Conservation (phyloP, 2,329 filamentous ascomycete species). For the Thermochaetoides dissita region DNA sequence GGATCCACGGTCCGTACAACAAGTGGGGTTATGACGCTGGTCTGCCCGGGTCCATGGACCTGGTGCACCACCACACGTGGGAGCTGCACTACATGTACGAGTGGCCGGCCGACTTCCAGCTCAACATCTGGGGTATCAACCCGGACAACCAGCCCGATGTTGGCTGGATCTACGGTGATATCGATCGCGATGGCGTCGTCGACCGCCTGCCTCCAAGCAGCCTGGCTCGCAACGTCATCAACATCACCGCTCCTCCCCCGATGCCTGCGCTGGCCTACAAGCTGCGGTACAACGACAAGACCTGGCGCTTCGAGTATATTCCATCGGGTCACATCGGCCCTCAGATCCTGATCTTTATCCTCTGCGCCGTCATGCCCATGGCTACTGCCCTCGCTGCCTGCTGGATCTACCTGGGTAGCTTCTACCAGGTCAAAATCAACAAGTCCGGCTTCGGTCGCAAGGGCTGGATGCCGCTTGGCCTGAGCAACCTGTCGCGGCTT, state of each 20-base stretch:
- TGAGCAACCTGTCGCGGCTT: slow-evolving; percentile 17
- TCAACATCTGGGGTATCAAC: slow-evolving; percentile 56
- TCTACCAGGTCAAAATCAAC: slow-evolving; percentile 39
- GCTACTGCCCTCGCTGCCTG: slow-evolving; percentile 34
- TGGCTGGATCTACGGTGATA: slow-evolving; percentile 44
- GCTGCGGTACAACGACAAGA: slow-evolving; percentile 41
- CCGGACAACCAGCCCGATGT: slow-evolving; percentile 47
- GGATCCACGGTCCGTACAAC: slow-evolving; percentile 49
- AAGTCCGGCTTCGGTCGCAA: slow-evolving; percentile 19
- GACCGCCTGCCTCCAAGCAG: slow-evolving; percentile 49
- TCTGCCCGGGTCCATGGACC: slow-evolving; percentile 36
- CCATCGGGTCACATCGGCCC: slow-evolving; percentile 38
- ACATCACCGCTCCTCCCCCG: slow-evolving; percentile 41
- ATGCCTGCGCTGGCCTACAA: slow-evolving; percentile 41
- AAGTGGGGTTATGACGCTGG: slow-evolving; percentile 50
- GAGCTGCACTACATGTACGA: slow-evolving; percentile 47
- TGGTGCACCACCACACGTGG: slow-evolving; percentile 38
- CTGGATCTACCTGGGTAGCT: slow-evolving; percentile 44
- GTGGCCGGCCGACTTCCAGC: slow-evolving; percentile 46
- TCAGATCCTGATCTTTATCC: slow-evolving; percentile 39
- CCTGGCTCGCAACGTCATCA: slow-evolving; percentile 39
- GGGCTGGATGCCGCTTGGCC: slow-evolving; percentile 18
- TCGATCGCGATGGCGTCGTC: slow-evolving; percentile 44
- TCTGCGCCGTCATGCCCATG: slow-evolving; percentile 40
- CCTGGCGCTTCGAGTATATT: slow-evolving; percentile 34